These are phyloP conservation scores for Pseudomicrostroma phylloplanum DNA, from an alignment of 1,284 basidiomycete species.

Conservation along the genomic window DNA sequence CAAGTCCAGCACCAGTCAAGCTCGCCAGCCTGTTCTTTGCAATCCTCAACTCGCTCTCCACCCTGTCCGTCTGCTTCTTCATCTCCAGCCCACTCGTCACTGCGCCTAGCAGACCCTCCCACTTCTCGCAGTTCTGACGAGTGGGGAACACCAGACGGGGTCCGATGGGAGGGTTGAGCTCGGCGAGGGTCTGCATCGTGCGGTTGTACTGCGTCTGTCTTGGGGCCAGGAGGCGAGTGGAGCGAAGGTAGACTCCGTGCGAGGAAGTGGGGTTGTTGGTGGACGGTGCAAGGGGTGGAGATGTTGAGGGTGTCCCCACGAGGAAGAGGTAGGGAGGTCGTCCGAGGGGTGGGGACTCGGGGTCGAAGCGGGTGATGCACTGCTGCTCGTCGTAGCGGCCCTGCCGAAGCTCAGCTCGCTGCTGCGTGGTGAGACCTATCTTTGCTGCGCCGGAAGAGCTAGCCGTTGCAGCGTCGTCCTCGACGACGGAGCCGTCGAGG, in stretches of 20 bases:
- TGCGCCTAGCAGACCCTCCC: slow-evolving; percentile 49
- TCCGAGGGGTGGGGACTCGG: slow-evolving; percentile 12
- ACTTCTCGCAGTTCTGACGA: slow-evolving; percentile 43
- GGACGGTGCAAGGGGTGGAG: slow-evolving; percentile 37
- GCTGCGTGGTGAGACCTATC: slow-evolving; percentile 27
- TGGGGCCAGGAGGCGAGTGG: slow-evolving; percentile 41
- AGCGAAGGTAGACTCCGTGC: slow-evolving; percentile 48
- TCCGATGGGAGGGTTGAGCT: slow-evolving; percentile 35
- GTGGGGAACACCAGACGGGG: slow-evolving; percentile 46
- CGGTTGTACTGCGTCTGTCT: slow-evolving; percentile 34
- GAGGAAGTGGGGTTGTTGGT: slow-evolving; percentile 25
- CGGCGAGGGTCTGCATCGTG: slow-evolving; percentile 38
- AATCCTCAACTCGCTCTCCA: slow-evolving; percentile 28
- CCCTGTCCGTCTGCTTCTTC: slow-evolving; percentile 45
- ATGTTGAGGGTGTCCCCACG: slow-evolving; percentile 40
- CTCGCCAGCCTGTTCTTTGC: slow-evolving; percentile 13
- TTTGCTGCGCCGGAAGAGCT: slow-evolving; percentile 12
- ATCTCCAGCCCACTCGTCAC: slow-evolving; percentile 46
- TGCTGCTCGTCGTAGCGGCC: slow-evolving; percentile 43
- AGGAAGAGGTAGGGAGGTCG: slow-evolving; percentile 43
- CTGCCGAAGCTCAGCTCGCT: slow-evolving; percentile 36
- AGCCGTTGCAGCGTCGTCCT: slow-evolving; percentile 8
- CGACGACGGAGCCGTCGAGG: background rate
- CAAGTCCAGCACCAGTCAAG: background rate
- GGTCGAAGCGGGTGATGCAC: slow-evolving; percentile 41